These are phyloP conservation scores for Lentinula raphanica DNA, from an alignment of 768 basidiomycete genomes.

Conservation along the genomic window DNA sequence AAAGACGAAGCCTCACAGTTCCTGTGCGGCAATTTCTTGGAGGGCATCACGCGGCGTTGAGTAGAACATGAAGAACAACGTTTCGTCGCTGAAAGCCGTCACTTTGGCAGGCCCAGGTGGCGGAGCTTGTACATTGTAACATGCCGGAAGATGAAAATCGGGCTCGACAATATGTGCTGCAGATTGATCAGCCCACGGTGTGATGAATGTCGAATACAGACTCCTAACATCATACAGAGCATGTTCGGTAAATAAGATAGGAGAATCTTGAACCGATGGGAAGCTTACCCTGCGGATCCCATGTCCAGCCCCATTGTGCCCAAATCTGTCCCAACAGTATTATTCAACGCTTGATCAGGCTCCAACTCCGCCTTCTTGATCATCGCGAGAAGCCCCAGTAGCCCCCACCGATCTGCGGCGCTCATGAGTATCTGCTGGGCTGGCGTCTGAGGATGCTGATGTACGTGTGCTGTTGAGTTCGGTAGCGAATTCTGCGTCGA, in stretches of 20 bases:
- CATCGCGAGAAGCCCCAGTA: constrained; percentile 78
- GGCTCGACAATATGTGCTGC: constrained; percentile 85
- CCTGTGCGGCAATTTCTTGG: constrained; percentile 92
- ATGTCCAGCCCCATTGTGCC: constrained; percentile 91
- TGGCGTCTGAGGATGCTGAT: constrained; percentile 75
- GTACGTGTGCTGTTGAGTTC: constrained; percentile 29
- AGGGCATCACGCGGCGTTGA: constrained; percentile 85
- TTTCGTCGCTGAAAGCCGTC: constrained; percentile 88
- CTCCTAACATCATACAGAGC: constrained; percentile 41
- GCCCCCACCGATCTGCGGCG: constrained; percentile 93
- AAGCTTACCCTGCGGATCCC: constrained; percentile 70
- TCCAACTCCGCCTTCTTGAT: constrained; percentile 79
- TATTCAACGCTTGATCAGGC: constrained; percentile 73
- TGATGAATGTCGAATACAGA: constrained; percentile 89
- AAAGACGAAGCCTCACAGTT: constrained; percentile 62
- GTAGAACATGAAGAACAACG: constrained; percentile 98
- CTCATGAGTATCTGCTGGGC: constrained; percentile 90
- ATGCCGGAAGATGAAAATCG: constrained; percentile 83
- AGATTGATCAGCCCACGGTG: constrained; percentile 92
- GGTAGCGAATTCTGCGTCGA: constrained; percentile 22
- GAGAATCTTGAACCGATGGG: neutral
- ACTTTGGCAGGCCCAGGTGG: constrained; percentile 80
- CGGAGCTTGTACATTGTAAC: constrained; percentile 89
- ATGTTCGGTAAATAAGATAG: neutral
- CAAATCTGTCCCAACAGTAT: constrained; percentile 88